These are phyloP conservation scores for Aspergillus versicolor DNA, from an alignment of 2,329 filamentous ascomycete genomes.

Conservation along the genomic window DNA sequence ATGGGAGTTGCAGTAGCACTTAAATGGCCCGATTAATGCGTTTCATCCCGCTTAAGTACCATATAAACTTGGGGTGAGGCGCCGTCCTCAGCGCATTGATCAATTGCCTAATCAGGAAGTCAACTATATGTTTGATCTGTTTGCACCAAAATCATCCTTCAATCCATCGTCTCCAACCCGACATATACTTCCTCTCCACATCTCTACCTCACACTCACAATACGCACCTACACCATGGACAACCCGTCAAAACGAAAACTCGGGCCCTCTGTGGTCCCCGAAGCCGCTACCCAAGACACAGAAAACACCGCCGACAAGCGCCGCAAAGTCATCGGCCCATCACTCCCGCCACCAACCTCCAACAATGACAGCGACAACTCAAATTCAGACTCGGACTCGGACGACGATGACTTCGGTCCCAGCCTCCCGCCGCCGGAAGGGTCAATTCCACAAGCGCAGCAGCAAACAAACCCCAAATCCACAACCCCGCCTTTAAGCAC, in stretches of 20 bases:
- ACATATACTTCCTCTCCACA: neutral
- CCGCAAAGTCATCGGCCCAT: constrained; percentile 55
- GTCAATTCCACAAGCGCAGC: neutral
- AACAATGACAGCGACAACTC: constrained; percentile 26
- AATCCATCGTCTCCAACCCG: neutral
- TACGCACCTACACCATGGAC: constrained; percentile 1
- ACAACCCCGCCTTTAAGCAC: constrained; percentile 13
- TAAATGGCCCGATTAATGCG: too few relatives aligned
- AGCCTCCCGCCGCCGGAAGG: constrained; percentile 33
- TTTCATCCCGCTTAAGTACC: too few relatives aligned
- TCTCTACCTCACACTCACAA: neutral
- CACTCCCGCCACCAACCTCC: constrained; percentile 49
- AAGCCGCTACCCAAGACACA: neutral
- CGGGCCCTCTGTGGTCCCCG: neutral
- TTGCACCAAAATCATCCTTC: neutral
- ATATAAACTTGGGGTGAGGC: too few relatives aligned
- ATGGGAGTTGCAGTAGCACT: too few relatives aligned
- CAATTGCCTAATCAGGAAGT: too few relatives aligned
- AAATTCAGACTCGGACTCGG: constrained; percentile 33
- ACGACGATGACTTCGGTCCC: constrained; percentile 46
- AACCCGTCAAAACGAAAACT: constrained; percentile 8
- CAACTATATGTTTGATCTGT: neutral
- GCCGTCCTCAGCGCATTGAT: too few relatives aligned
- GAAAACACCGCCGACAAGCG: constrained; percentile 39
- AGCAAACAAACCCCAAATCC: neutral